Conservation (phyloP, 1,284 basidiomycete genomes). For the Malassezia caprae region DNA sequence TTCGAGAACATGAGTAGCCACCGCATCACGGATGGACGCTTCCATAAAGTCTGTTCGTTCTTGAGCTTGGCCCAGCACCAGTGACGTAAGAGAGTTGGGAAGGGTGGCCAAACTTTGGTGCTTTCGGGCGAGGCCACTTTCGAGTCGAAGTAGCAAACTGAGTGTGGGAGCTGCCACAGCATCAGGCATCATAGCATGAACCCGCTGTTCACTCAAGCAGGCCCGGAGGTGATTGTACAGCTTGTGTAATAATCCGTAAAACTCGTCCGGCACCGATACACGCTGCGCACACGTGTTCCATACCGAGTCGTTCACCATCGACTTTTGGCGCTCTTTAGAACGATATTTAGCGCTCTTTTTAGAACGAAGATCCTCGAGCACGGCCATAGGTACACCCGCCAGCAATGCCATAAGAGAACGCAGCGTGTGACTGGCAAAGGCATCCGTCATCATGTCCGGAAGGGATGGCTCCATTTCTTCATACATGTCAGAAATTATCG, state of each 20-base stretch:
- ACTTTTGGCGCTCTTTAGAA: constrained; percentile 20
- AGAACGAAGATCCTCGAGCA: constrained; percentile 20
- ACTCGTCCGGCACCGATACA: constrained; percentile 19
- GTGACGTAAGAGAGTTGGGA: constrained; percentile 24
- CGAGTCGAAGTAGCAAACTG: constrained; percentile 29
- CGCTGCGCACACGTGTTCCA: constrained; percentile 2
- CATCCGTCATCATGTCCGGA: constrained; percentile 1
- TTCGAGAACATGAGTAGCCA: constrained; percentile 40
- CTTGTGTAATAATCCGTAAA: constrained; percentile 4
- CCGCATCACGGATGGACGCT: constrained; percentile 34
- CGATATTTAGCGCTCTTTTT: constrained; percentile 38
- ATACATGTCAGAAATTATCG: constrained; percentile 9
- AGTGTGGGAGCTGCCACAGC: constrained; percentile 33
- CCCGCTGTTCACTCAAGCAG: constrained; percentile 5
- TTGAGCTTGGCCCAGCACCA: constrained; percentile 21
- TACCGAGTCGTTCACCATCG: constrained; percentile 4
- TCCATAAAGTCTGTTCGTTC: constrained; percentile 32
- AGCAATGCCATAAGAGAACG: constrained; percentile 18
- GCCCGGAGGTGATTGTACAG: constrained; percentile 16
- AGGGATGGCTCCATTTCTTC: constrained; percentile 11
- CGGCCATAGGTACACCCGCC: constrained; percentile 26
- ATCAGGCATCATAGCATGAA: constrained; percentile 25
- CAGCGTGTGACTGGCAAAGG: constrained; percentile 13
- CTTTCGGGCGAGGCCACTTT: constrained; percentile 1
- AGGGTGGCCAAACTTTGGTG: constrained; percentile 5